These are phyloP conservation scores for Onygenales sp. DNA, from an alignment of 2,329 filamentous ascomycete genomes.

Conservation along the genomic window DNA sequence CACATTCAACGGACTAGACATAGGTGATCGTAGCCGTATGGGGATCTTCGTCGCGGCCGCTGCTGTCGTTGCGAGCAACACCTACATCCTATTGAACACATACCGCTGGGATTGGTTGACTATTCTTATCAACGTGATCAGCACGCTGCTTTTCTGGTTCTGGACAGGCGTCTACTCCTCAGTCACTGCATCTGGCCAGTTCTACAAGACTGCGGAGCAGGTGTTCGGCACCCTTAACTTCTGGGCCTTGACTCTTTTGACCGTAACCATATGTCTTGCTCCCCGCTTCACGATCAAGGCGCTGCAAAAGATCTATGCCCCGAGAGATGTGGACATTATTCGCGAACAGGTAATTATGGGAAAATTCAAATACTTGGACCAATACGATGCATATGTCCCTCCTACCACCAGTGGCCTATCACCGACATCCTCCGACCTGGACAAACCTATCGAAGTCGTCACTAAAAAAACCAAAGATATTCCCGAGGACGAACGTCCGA, in stretches of 20 bases:
- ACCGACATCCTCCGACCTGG: slow-evolving; percentile 30
- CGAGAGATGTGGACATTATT: slow-evolving; percentile 88
- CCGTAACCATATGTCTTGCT: slow-evolving; percentile 71
- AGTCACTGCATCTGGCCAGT: slow-evolving; percentile 46
- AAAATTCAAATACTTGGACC: slow-evolving; percentile 65
- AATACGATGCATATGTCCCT: slow-evolving; percentile 43
- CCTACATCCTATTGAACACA: slow-evolving; percentile 90
- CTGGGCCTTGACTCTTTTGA: slow-evolving; percentile 75
- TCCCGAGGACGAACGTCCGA: slow-evolving; percentile 81
- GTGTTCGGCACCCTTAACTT: slow-evolving; percentile 75
- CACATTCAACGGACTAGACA: slow-evolving; percentile 60
- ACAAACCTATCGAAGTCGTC: slow-evolving; percentile 46
- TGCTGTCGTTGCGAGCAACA: slow-evolving; percentile 79
- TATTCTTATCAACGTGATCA: slow-evolving; percentile 69
- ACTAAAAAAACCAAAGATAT: slow-evolving; percentile 50
- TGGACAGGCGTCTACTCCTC: slow-evolving; percentile 86
- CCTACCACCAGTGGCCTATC: slow-evolving; percentile 27
- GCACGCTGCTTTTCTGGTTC: slow-evolving; percentile 80
- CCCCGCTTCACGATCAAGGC: slow-evolving; percentile 81
- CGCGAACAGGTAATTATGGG: slow-evolving; percentile 82
- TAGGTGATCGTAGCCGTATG: slow-evolving; percentile 73
- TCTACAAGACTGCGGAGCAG: slow-evolving; percentile 70
- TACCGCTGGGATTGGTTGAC: slow-evolving; percentile 99
- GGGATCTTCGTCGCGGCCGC: slow-evolving; percentile 80
- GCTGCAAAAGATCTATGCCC: slow-evolving; percentile 87